Evolutionary conservation across 495 filamentous ascomycete genomes (phyloP).

Genomic region (Entonaema liquescens): DNA sequence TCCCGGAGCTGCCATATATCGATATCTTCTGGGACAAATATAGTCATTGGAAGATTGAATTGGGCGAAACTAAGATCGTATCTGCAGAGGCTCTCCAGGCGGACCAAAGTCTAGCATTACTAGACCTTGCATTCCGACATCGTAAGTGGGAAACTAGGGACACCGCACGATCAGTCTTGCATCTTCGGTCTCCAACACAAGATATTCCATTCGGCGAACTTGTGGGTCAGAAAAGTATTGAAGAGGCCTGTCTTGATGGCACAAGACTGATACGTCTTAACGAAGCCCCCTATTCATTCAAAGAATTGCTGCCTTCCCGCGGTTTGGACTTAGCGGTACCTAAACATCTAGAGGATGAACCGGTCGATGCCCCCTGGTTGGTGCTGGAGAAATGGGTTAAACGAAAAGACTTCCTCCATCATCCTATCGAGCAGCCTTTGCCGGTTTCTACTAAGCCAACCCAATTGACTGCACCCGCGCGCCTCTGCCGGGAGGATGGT

Average conservation of each 20-base stretch:
- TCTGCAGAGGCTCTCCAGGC: constrained; percentile 34
- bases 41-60: constrained; percentile 51
- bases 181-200: constrained; percentile 41
- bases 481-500: constrained; percentile 55
- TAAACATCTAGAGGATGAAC: constrained; percentile 6
- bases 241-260: constrained; percentile 3
- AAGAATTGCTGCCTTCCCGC: constrained; percentile 42
- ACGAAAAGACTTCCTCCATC: constrained; percentile 69
- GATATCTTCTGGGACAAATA: constrained; percentile 60
- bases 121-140: constrained; percentile 60
- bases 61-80: constrained; percentile 40
- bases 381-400: constrained; percentile 61
- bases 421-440: constrained; percentile 6
- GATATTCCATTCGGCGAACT: constrained; percentile 33
- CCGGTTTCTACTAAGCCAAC: constrained; percentile 44
- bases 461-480: constrained; percentile 46
- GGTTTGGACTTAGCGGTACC: constrained; percentile 29
- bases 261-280: constrained; percentile 47
- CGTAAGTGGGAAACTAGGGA: constrained; percentile 42
- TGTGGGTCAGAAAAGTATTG: constrained; percentile 30
- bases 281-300: constrained; percentile 46
- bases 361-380: constrained; percentile 57
- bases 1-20: constrained; percentile 55
- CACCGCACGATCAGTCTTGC: constrained; percentile 54
- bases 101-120: constrained; percentile 57